Evolutionary conservation across 2,329 filamentous ascomycete genomes (phyloP).

Genomic region (Xylaria sp.): DNA sequence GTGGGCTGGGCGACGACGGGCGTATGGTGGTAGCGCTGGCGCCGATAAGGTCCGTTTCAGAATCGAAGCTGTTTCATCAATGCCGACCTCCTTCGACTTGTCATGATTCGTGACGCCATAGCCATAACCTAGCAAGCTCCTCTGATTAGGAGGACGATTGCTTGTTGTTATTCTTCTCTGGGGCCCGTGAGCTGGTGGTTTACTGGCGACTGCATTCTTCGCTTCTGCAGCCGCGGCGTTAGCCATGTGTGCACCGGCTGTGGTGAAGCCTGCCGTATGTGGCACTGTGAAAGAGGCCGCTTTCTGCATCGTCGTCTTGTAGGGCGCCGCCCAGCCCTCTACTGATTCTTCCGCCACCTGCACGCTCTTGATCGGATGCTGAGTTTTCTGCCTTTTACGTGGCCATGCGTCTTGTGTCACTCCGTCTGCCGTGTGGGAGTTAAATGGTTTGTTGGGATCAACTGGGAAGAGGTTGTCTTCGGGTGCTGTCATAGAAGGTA

Average conservation of each 20-base stretch:
- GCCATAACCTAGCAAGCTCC: constrained; percentile 47
- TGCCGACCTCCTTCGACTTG: constrained; percentile 41
- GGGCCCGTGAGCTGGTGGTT: constrained; percentile 21
- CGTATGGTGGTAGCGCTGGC: constrained; percentile 31
- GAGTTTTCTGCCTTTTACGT: constrained; percentile 46
- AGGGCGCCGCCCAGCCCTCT: constrained; percentile 52
- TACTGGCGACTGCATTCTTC: constrained; percentile 37
- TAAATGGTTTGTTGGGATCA: constrained; percentile 61
- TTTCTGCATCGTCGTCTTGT: constrained; percentile 71
- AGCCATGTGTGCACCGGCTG: constrained; percentile 65
- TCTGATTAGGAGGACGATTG: constrained; percentile 45
- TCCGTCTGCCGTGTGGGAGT: constrained; percentile 43
- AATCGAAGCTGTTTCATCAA: constrained; percentile 31
- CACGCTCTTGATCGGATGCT: constrained; percentile 51
- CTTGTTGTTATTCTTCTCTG: constrained; percentile 38
- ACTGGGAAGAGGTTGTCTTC: constrained; percentile 77
- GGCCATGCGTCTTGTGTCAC: constrained; percentile 34
- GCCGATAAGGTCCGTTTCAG: constrained; percentile 43
- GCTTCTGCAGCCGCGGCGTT: constrained; percentile 52
- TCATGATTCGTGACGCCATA: constrained; percentile 49
- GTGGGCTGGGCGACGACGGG: constrained; percentile 24
- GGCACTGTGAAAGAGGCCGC: constrained; percentile 68
- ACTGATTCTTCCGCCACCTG: constrained; percentile 51
- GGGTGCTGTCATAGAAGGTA: constrained; percentile 63
- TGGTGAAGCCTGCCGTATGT: constrained; percentile 65